phyloP scores from a whole-genome alignment of 2,329 filamentous ascomycete genomes.

The Graphium sp. region DNA sequence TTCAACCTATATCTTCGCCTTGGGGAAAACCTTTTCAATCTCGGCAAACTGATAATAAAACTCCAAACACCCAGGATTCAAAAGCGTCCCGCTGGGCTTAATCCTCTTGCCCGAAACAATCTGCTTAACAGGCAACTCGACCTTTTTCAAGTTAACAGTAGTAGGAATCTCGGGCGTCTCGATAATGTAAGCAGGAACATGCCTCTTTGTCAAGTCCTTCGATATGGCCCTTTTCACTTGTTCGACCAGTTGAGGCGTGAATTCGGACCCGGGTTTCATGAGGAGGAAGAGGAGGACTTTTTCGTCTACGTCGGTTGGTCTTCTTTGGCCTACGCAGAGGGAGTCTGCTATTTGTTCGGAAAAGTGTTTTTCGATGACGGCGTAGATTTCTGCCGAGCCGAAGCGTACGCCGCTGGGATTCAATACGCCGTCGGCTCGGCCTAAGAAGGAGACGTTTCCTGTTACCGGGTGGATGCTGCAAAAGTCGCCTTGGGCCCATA shows the following conservation, averaged over 20 bases:
- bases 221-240: slow-evolving; percentile 49
- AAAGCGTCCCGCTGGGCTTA: slow-evolving; percentile 58
- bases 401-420: slow-evolving; percentile 70
- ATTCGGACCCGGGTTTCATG: slow-evolving; percentile 36
- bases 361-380: slow-evolving; percentile 52
- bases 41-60: slow-evolving; percentile 63
- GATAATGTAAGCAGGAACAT: slow-evolving; percentile 66
- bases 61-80: slow-evolving; percentile 60
- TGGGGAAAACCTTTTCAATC: no score
- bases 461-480: slow-evolving; percentile 53
- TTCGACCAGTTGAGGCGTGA: slow-evolving; percentile 35
- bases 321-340: slow-evolving; percentile 64
- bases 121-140: slow-evolving; percentile 70
- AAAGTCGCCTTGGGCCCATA: slow-evolving; percentile 77
- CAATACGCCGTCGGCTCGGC: slow-evolving; percentile 61
- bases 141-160: slow-evolving; percentile 74
- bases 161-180: slow-evolving; percentile 71
- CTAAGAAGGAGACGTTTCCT: slow-evolving; percentile 47
- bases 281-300: slow-evolving; percentile 36
- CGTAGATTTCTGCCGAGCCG: slow-evolving; percentile 66
- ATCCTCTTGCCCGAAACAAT: slow-evolving; percentile 62
- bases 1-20: no score
- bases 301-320: slow-evolving; percentile 38
- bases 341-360: slow-evolving; percentile 46
- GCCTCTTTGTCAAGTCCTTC: slow-evolving; percentile 50